Percentiles rank a stretch among this genome's conserved stretches.
phyloP scores from a whole-genome alignment of 306 rosid species.

The Mimosa bimucronata region DNA sequence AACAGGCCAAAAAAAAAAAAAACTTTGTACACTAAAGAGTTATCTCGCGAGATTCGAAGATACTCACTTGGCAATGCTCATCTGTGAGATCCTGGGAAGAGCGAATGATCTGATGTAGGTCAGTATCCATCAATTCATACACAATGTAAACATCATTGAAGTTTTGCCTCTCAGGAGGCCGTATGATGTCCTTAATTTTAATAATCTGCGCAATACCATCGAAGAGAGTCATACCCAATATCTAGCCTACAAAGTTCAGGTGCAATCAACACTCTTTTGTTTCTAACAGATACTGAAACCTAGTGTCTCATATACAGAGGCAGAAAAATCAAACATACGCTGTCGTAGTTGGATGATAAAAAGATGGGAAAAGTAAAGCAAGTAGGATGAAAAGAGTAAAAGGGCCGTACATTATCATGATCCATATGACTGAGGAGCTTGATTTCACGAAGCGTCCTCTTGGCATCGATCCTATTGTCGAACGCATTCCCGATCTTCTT shows the following conservation, averaged over 20 bases:
- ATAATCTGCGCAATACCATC: conserved; percentile 53
- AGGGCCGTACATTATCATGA: conserved; percentile 73
- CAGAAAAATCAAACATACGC: not conserved
- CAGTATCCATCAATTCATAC: conserved; percentile 91
- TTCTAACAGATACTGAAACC: not conserved
- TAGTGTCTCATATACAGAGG: not conserved
- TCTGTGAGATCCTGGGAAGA: conserved; percentile 83
- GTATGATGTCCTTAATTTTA: conserved; percentile 85
- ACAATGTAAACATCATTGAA: conserved; percentile 90
- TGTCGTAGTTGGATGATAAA: not conserved
- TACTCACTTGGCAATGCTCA: conserved; percentile 87
- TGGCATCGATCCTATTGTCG: conserved; percentile 71
- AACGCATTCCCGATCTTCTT: conserved; percentile 75
- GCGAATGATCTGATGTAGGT: conserved; percentile 81
- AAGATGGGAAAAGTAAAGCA: not conserved
- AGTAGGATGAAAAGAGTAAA: conserved; percentile 14
- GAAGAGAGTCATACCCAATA: not conserved
- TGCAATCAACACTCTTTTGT: not conserved
- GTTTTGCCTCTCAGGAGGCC: conserved; percentile 71
- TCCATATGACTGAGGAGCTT: conserved; percentile 83
- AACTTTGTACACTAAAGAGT: not conserved
- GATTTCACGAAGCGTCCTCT: conserved; percentile 75
- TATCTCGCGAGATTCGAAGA: not conserved
- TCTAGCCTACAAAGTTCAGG: not conserved
- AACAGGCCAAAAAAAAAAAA: no score